phyloP scores from a whole-genome alignment of 805 yeast genomes.

The Candida chilensis region DNA sequence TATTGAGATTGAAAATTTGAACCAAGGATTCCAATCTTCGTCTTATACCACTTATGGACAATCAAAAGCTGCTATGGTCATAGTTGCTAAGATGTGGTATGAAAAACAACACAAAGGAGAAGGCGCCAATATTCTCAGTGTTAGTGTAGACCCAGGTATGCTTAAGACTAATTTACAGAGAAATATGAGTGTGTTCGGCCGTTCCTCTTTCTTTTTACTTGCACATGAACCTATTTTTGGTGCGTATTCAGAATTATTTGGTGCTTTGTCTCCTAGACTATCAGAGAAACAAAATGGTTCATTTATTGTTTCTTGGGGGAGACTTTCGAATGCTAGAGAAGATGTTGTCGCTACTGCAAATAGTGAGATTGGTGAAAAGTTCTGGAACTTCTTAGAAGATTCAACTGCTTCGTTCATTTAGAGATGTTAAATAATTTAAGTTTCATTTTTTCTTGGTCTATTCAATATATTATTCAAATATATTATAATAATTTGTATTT shows the following conservation, averaged over 20 bases:
- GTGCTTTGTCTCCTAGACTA: conserved; percentile 21
- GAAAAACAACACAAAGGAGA: conserved; percentile 10
- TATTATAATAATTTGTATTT: too few relatives aligned
- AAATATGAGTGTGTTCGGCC: conserved; percentile 9
- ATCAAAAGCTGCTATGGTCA: conserved; percentile 23
- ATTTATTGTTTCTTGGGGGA: conserved; percentile 25
- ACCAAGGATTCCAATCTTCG: conserved; percentile 3
- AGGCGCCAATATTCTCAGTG: conserved; percentile 17
- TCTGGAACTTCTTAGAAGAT: conserved; percentile 13
- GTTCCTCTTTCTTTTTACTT: too few relatives aligned
- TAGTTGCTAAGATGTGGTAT: conserved; percentile 24
- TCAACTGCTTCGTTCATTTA: too few relatives aligned
- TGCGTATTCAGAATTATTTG: conserved; percentile 26
- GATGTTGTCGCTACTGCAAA: too few relatives aligned
- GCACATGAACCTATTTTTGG: conserved; percentile 13
- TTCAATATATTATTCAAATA: too few relatives aligned
- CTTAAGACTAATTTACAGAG: conserved; percentile 18
- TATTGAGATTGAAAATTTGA: conserved; percentile 11
- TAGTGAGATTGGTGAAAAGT: conserved; percentile 14
- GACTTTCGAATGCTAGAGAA: too few relatives aligned
- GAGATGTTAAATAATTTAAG: too few relatives aligned
- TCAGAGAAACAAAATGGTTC: conserved; percentile 13
- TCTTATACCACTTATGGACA: conserved; percentile 22
- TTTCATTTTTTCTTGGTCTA: too few relatives aligned
- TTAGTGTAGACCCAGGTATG: conserved; percentile 24